These are phyloP conservation scores for Boletus vinaceobasis DNA, from an alignment of 768 basidiomycete genomes.

Conservation along the genomic window DNA sequence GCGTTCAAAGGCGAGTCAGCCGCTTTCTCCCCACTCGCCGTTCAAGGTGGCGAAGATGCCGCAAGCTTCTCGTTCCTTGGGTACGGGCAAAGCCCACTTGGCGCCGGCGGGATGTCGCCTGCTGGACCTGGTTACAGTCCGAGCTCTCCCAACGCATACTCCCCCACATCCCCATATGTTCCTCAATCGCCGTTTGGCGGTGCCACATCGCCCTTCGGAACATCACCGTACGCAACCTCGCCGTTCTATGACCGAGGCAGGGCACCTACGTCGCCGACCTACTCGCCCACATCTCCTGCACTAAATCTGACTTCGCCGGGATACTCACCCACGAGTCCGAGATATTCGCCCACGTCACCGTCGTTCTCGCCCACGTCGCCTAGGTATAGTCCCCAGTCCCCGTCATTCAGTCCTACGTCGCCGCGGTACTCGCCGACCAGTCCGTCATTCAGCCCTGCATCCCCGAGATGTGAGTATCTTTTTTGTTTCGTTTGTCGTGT, in stretches of 20 bases:
- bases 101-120: slow-evolving; percentile 86
- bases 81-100: slow-evolving; percentile 83
- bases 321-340: slow-evolving; percentile 64
- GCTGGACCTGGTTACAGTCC: slow-evolving; percentile 86
- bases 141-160: slow-evolving; percentile 85
- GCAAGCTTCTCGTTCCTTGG: slow-evolving; percentile 70
- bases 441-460: slow-evolving; percentile 90
- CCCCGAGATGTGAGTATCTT: slow-evolving; percentile 72
- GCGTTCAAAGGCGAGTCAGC: slow-evolving; percentile 81
- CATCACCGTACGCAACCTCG: slow-evolving; percentile 80
- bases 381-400: slow-evolving; percentile 83
- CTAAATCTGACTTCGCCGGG: slow-evolving; percentile 80
- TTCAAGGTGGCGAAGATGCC: slow-evolving; percentile 80
- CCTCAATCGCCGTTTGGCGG: slow-evolving; percentile 80
- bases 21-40: slow-evolving; percentile 92
- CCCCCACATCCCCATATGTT: slow-evolving; percentile 87
- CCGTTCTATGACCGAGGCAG: slow-evolving; percentile 73
- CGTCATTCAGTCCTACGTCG: slow-evolving; percentile 87
- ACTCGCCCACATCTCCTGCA: slow-evolving; percentile 84
- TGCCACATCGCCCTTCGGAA: slow-evolving; percentile 79
- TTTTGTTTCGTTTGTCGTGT: neutral
- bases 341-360: slow-evolving; percentile 83
- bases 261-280: slow-evolving; percentile 73
- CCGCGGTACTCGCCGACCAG: slow-evolving; percentile 88
- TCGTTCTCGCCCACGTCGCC: slow-evolving; percentile 86